phyloP scores from a whole-genome alignment of 805 yeast genomes.

The Lipomyces kockii region DNA sequence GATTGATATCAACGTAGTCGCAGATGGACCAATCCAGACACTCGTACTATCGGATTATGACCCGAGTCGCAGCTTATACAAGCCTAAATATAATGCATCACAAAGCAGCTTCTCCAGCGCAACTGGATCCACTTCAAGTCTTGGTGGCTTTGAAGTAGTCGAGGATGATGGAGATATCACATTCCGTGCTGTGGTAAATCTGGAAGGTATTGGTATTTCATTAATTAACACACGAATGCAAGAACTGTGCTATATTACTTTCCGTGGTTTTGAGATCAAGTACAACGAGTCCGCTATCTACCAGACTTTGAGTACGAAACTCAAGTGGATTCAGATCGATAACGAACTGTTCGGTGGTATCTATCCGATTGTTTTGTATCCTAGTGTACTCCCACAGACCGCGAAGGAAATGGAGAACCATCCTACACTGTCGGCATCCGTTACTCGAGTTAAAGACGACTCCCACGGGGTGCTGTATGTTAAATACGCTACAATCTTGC shows the following conservation, averaged over 20 bases:
- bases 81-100: slow-evolving; percentile 47
- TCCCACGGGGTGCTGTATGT: slow-evolving; percentile 87
- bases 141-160: slow-evolving; percentile 39
- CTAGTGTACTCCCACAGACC: slow-evolving; percentile 85
- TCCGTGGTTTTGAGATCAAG: slow-evolving; percentile 77
- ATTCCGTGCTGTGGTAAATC: slow-evolving; percentile 60
- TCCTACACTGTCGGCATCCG: slow-evolving; percentile 86
- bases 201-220: slow-evolving; percentile 85
- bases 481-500: slow-evolving; percentile 84
- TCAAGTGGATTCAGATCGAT: slow-evolving; percentile 95
- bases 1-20: slow-evolving; percentile 86
- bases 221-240: slow-evolving; percentile 69
- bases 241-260: slow-evolving; percentile 82
- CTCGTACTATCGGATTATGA: slow-evolving; percentile 83
- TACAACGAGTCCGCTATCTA: slow-evolving; percentile 84
- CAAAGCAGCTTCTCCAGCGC: slow-evolving; percentile 26
- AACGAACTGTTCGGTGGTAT: slow-evolving; percentile 87
- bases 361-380: slow-evolving; percentile 86
- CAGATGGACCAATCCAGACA: slow-evolving; percentile 94
- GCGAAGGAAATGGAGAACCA: slow-evolving; percentile 82
- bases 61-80: slow-evolving; percentile 75
- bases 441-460: slow-evolving; percentile 84
- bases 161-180: slow-evolving; percentile 60
- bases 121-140: slow-evolving; percentile 16
- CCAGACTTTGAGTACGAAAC: slow-evolving; percentile 75